phyloP scores from a whole-genome alignment of 2,329 filamentous ascomycete genomes.

The Chaetothyriales sp. region DNA sequence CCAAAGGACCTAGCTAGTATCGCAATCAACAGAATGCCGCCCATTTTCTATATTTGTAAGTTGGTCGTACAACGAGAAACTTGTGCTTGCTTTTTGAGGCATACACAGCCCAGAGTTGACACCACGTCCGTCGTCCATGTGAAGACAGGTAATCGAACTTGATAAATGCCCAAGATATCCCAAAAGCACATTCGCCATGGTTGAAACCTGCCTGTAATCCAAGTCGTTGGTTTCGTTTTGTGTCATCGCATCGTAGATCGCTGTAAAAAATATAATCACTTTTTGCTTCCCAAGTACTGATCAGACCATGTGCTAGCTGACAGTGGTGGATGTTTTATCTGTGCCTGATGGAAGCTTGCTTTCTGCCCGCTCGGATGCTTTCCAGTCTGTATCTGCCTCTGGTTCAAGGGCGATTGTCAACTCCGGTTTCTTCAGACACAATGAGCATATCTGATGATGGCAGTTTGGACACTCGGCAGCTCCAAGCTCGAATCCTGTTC shows the following conservation, averaged over 20 bases:
- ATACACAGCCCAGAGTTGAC: too few relatives aligned
- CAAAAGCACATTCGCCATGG: too few relatives aligned
- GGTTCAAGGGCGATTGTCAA: conserved; percentile 4
- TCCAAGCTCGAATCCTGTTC: conserved; percentile 8
- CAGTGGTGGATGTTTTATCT: neutral
- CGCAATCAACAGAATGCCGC: neutral
- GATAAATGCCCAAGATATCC: too few relatives aligned
- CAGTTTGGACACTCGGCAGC: conserved; percentile 13
- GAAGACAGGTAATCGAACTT: too few relatives aligned
- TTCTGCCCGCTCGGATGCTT: neutral
- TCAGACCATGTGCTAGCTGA: neutral
- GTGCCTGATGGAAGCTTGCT: neutral
- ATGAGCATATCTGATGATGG: conserved; percentile 13
- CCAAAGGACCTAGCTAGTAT: neutral
- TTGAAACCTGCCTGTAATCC: neutral
- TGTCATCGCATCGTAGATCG: neutral
- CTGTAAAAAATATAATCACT: neutral
- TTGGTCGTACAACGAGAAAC: too few relatives aligned
- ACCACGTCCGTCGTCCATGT: too few relatives aligned
- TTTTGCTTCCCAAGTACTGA: neutral
- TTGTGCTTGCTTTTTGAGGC: too few relatives aligned
- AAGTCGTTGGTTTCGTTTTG: neutral
- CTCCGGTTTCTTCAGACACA: conserved; percentile 10
- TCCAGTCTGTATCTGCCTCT: neutral
- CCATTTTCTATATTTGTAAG: too few relatives aligned